phyloP scores from a whole-genome alignment of 495 filamentous ascomycete species.

The Penicillium riverlandense region DNA sequence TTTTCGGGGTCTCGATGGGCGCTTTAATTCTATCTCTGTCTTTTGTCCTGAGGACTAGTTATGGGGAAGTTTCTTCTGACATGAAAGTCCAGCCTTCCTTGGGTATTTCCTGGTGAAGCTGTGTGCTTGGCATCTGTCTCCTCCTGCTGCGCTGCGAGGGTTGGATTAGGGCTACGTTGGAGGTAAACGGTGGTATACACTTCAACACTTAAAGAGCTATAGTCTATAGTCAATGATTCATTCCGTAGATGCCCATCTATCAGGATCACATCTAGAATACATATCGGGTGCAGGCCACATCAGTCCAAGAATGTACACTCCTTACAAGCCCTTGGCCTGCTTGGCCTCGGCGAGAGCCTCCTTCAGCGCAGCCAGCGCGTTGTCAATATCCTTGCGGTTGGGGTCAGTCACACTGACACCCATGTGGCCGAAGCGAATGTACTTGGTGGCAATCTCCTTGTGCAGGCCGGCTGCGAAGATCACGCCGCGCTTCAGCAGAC shows the following conservation, averaged over 20 bases:
- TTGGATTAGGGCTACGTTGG: too few relatives aligned
- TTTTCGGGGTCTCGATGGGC: too few relatives aligned
- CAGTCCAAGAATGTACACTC: too few relatives aligned
- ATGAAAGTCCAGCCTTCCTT: too few relatives aligned
- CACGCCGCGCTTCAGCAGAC: slow-evolving; percentile 80
- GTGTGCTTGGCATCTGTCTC: too few relatives aligned
- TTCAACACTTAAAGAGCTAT: background rate
- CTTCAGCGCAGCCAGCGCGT: slow-evolving; percentile 71
- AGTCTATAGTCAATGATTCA: slow-evolving; percentile 10
- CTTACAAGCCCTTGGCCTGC: slow-evolving; percentile 40
- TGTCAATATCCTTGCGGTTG: slow-evolving; percentile 63
- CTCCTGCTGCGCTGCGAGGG: too few relatives aligned
- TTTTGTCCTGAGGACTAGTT: too few relatives aligned
- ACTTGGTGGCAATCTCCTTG: slow-evolving; percentile 69
- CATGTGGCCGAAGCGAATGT: slow-evolving; percentile 87
- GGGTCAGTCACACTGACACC: slow-evolving; percentile 71
- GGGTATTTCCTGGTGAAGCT: too few relatives aligned
- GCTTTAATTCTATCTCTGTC: too few relatives aligned
- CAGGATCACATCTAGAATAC: background rate
- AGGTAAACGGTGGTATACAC: too few relatives aligned
- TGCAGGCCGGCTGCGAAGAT: slow-evolving; percentile 94
- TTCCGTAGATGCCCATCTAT: background rate
- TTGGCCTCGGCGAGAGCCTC: slow-evolving; percentile 64
- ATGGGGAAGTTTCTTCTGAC: too few relatives aligned
- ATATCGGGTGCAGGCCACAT: too few relatives aligned